Conservation (phyloP, 148 eudicot genomes). For the Camellia granthamiana region DNA sequence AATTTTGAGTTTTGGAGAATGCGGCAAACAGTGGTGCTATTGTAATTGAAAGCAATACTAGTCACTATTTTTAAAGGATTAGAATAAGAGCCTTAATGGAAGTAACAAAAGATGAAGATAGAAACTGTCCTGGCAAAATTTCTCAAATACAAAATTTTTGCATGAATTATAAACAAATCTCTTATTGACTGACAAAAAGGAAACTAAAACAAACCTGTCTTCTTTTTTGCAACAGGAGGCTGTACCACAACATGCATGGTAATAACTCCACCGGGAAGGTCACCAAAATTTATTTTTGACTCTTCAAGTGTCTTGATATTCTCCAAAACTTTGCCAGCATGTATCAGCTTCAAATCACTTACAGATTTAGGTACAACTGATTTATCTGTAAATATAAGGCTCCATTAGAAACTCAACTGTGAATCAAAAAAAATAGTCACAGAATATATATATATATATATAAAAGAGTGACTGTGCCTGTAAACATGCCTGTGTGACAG, state of each 20-base stretch:
- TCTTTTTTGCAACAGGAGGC: conserved; percentile 44
- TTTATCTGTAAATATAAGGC: conserved; percentile 34
- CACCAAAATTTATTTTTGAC: conserved; percentile 33
- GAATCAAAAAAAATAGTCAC: neutral
- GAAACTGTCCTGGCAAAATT: neutral
- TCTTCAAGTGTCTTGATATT: conserved; percentile 47
- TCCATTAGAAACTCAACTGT: neutral
- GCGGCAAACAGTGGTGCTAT: neutral
- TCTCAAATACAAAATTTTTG: neutral
- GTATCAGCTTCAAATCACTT: conserved; percentile 42
- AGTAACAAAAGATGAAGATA: neutral
- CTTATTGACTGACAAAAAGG: neutral
- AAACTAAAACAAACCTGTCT: conserved; percentile 34
- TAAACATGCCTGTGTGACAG: neutral
- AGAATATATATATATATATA: neutral
- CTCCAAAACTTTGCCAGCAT: conserved; percentile 46
- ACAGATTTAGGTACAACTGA: conserved; percentile 40
- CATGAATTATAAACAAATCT: neutral
- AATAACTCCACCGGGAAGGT: conserved; percentile 43
- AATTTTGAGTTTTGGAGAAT: neutral
- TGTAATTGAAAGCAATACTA: neutral
- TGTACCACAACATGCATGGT: conserved; percentile 59
- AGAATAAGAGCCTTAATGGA: neutral
- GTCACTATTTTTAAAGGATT: neutral
- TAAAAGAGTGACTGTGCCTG: no score